These are phyloP conservation scores for Peronospora tabacina DNA, from an alignment of 352 stramenopile species.

Conservation along the genomic window DNA sequence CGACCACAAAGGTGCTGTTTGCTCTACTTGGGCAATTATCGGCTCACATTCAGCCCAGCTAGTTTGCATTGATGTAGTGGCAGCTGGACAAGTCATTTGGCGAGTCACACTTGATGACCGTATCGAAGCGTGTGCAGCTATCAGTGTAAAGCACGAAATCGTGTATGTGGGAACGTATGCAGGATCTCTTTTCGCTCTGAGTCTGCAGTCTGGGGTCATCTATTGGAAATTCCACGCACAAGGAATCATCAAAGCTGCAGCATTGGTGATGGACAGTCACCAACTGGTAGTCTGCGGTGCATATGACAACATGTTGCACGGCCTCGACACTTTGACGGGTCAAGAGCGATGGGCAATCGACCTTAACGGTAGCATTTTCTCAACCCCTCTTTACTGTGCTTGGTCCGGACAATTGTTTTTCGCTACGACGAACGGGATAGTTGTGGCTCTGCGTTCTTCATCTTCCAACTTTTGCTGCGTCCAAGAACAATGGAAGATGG, in stretches of 20 bases:
- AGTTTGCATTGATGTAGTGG: slow-evolving; percentile 36
- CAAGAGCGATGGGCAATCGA: slow-evolving; percentile 21
- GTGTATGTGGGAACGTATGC: slow-evolving; percentile 54
- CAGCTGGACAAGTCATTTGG: slow-evolving; percentile 27
- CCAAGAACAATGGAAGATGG: slow-evolving; percentile 16
- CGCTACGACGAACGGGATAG: slow-evolving; percentile 35
- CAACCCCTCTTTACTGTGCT: slow-evolving; percentile 29
- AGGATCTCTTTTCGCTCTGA: slow-evolving; percentile 39
- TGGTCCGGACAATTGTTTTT: slow-evolving; percentile 24
- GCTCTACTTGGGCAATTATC: slow-evolving; percentile 29
- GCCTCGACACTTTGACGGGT: slow-evolving; percentile 23
- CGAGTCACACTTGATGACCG: slow-evolving; percentile 39
- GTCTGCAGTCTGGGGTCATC: slow-evolving; percentile 22
- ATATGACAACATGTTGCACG: slow-evolving; percentile 48
- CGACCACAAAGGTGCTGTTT: not conserved
- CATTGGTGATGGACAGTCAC: slow-evolving; percentile 35
- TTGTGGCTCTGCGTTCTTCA: slow-evolving; percentile 22
- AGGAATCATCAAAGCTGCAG: slow-evolving; percentile 44
- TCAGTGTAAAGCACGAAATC: slow-evolving; percentile 25
- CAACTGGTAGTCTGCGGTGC: slow-evolving; percentile 39
- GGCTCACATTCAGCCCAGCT: slow-evolving; percentile 45
- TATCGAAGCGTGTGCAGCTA: slow-evolving; percentile 43
- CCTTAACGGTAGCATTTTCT: slow-evolving; percentile 43
- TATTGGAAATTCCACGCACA: slow-evolving; percentile 33
- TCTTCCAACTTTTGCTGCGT: slow-evolving; percentile 2